These are phyloP conservation scores for Solanum aculeatissimum DNA, from an alignment of 305 asterid genomes.

Conservation along the genomic window DNA sequence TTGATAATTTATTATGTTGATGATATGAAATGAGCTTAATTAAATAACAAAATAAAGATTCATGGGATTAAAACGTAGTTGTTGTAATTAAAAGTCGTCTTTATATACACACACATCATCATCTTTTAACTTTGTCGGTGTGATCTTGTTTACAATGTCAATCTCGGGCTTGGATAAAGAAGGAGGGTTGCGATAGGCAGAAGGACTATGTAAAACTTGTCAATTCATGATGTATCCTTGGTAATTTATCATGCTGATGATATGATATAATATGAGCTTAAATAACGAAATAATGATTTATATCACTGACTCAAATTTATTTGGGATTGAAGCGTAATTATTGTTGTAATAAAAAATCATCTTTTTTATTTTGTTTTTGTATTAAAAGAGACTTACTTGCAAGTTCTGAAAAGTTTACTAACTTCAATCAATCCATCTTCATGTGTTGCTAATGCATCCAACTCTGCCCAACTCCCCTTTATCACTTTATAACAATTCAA, in stretches of 20 bases:
- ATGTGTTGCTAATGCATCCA: slow-evolving; percentile 23
- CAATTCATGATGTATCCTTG: not conserved
- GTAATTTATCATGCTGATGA: not conserved
- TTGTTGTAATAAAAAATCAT: not conserved
- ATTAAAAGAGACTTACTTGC: slow-evolving; percentile 43
- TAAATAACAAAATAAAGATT: not conserved
- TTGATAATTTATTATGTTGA: not conserved
- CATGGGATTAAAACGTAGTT: not conserved
- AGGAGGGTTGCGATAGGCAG: not conserved
- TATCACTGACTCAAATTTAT: not conserved
- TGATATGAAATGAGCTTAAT: not conserved
- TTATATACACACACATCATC: not conserved
- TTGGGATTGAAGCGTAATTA: not conserved
- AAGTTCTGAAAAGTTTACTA: slow-evolving; percentile 47
- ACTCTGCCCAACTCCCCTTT: slow-evolving; percentile 62
- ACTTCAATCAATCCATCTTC: slow-evolving; percentile 30
- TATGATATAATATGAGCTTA: not conserved
- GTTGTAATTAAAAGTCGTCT: not conserved
- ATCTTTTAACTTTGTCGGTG: rapidly evolving
- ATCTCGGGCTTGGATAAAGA: not conserved
- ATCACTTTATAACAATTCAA: slow-evolving; percentile 58
- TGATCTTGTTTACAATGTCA: not conserved
- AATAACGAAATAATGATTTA: not conserved
- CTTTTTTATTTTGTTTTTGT: not conserved
- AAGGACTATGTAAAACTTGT: not conserved